These are phyloP conservation scores for Botryotinia globosa DNA, from an alignment of 2,329 filamentous ascomycete genomes.

Conservation along the genomic window DNA sequence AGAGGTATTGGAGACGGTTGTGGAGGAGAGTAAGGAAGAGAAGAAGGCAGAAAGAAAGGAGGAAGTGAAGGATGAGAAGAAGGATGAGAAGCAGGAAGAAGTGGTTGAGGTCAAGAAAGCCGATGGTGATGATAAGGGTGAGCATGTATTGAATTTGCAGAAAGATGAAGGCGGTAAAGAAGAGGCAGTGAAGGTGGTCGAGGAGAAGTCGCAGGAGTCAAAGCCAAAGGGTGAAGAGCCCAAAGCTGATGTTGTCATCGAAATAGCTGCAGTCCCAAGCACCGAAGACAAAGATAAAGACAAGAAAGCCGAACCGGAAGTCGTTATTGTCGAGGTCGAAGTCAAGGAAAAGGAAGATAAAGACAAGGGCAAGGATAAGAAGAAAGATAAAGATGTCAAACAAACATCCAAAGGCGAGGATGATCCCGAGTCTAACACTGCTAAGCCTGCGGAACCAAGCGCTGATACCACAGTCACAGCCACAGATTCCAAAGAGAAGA, in stretches of 20 bases:
- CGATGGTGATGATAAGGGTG: slow-evolving; percentile 13
- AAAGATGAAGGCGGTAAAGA: slow-evolving; percentile 9
- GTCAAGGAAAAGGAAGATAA: not conserved
- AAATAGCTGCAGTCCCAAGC: not conserved
- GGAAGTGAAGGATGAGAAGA: not conserved
- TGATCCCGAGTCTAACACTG: not conserved
- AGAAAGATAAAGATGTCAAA: not conserved
- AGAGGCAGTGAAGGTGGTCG: slow-evolving; percentile 12
- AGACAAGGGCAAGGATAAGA: not conserved
- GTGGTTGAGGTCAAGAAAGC: slow-evolving; percentile 21
- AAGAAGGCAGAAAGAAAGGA: not conserved
- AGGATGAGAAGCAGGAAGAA: slow-evolving; percentile 6
- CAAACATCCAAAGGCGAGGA: slow-evolving; percentile 9
- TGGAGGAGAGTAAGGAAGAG: slow-evolving; percentile 9
- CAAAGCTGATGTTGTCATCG: not conserved
- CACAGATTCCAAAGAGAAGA: slow-evolving; percentile 16
- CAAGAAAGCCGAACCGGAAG: not conserved
- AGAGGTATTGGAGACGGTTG: not conserved
- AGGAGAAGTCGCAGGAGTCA: not conserved
- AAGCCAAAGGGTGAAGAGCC: slow-evolving; percentile 18
- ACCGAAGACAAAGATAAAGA: not conserved
- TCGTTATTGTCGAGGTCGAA: not conserved
- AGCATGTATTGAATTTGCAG: slow-evolving; percentile 8
- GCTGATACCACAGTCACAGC: slow-evolving; percentile 10
- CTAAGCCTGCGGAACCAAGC: not conserved